Evolutionary conservation across 2,329 filamentous ascomycete genomes (phyloP), one percentile per base, ranked within the genome.

Genomic region (Penicillium nordicum): DNA sequence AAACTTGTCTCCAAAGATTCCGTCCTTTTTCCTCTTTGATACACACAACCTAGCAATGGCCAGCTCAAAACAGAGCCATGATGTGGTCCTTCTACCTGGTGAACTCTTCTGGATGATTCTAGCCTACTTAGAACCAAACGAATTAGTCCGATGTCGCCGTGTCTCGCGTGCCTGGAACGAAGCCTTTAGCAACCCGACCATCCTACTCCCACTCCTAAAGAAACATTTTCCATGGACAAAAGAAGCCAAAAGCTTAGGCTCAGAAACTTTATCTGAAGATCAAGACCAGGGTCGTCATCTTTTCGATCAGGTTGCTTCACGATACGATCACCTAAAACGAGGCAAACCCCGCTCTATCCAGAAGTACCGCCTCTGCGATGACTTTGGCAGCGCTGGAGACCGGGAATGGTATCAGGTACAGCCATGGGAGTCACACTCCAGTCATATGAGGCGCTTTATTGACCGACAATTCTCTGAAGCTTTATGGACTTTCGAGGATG

Each of bases 81-180:
- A 67, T 50, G 52, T 74, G 41, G 61, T 64, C 9, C 63, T 64
- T 49, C 73, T 87, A 38, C 84, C 84, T n/a, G 77, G 79, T 62
- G 82, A 85, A 50, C 67, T 87, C 45, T 85, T 87, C 62, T 74
- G 84, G 57, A 74, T 84, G 47, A 72, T 87, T 52, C 57, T 82
- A 36, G 72, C 65, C 2, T 67, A 80, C 60, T 74, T 88, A 16
- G 69, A 78, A 0, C 76, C 83, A 2, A 70, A 64, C 18, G 82
- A 85, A 59, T 71, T 79, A 50, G 66, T 86, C 16, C 71, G 76
- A 46, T 81, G 78, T 65, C 83, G 82, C 49, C 76, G 76, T 23
- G 79, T 86, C 36, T 84, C 78, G 18, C 76, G 71, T 38, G 66
- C 69, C 10, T 84, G 82, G 76, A 68, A 76, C 36, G 65, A 68